phyloP scores from a whole-genome alignment of 305 asterid genomes.

The Rubia balearica region DNA sequence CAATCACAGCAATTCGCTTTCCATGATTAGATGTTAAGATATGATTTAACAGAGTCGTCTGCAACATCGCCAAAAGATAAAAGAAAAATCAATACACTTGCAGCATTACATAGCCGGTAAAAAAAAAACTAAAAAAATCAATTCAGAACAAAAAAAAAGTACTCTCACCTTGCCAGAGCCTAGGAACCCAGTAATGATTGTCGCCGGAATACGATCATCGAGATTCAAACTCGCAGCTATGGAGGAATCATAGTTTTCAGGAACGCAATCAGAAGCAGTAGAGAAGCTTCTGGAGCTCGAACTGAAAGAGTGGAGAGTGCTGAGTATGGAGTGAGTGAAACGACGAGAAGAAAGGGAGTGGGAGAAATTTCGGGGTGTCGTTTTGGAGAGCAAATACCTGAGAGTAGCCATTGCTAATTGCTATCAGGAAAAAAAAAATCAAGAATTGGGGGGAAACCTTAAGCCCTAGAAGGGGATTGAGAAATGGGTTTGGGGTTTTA shows the following conservation, averaged over 20 bases:
- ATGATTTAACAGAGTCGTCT: conserved; percentile 95
- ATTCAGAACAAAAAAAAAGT: neutral
- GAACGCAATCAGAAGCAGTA: conserved; percentile 37
- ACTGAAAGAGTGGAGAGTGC: conserved; percentile 25
- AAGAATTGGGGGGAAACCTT: conserved; percentile 18
- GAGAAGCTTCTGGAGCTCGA: conserved; percentile 40
- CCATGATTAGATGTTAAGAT: conserved; percentile 87
- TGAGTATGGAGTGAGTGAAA: conserved; percentile 22
- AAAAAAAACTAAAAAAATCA: neutral
- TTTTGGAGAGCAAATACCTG: conserved; percentile 39
- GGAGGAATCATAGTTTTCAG: conserved; percentile 48
- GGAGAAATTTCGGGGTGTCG: conserved; percentile 26
- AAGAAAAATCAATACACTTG: neutral
- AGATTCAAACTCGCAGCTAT: conserved; percentile 54
- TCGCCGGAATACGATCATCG: conserved; percentile 74
- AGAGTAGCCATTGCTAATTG: conserved; percentile 39
- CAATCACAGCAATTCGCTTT: conserved; percentile 88
- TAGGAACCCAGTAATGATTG: conserved; percentile 85
- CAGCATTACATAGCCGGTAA: neutral
- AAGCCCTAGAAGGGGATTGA: conserved; percentile 35
- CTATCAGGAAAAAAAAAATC: neutral
- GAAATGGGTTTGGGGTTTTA: neutral
- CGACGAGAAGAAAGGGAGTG: conserved; percentile 5
- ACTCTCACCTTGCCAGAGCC: conserved; percentile 80
- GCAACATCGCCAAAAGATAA: conserved; percentile 21